Conservation (phyloP, 805 yeast genomes). For the Metschnikowia similis region DNA sequence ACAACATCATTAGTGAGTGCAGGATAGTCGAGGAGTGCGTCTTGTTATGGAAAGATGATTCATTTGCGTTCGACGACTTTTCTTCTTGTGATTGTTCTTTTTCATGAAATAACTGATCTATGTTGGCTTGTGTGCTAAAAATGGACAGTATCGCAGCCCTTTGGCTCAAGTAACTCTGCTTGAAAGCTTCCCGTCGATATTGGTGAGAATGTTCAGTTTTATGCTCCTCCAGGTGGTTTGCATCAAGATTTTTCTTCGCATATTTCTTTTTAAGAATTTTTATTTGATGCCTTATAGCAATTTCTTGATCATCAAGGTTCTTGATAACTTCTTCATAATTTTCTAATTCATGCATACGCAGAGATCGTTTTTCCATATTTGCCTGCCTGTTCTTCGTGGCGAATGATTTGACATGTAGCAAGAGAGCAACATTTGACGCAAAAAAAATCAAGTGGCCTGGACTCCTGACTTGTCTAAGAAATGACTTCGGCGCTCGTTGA, state of each 20-base stretch:
- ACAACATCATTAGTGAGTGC: conserved; percentile 21
- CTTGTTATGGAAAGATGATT: neutral
- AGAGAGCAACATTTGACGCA: conserved; percentile 16
- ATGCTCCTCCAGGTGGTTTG: neutral
- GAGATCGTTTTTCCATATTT: conserved; percentile 7
- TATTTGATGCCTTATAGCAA: conserved; percentile 10
- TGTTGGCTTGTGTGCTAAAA: neutral
- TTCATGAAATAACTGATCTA: neutral
- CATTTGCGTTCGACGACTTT: neutral
- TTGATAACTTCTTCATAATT: conserved; percentile 13
- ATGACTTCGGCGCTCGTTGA: conserved; percentile 11
- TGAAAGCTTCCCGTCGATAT: neutral
- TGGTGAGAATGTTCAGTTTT: neutral
- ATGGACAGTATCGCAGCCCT: conserved; percentile 1
- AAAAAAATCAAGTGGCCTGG: conserved; percentile 17
- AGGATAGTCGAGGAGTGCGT: conserved; percentile 18
- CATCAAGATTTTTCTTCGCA: neutral
- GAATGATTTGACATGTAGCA: conserved; percentile 13
- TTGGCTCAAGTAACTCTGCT: neutral
- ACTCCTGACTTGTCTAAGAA: conserved; percentile 13
- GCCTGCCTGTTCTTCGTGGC: conserved; percentile 9
- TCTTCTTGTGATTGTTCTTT: neutral
- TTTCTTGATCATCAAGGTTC: conserved; percentile 12
- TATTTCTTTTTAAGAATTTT: conserved; percentile 3
- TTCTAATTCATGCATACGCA: conserved; percentile 13